phyloP scores from a whole-genome alignment of 257 asterid species.

The Rauvolfia tetraphylla region DNA sequence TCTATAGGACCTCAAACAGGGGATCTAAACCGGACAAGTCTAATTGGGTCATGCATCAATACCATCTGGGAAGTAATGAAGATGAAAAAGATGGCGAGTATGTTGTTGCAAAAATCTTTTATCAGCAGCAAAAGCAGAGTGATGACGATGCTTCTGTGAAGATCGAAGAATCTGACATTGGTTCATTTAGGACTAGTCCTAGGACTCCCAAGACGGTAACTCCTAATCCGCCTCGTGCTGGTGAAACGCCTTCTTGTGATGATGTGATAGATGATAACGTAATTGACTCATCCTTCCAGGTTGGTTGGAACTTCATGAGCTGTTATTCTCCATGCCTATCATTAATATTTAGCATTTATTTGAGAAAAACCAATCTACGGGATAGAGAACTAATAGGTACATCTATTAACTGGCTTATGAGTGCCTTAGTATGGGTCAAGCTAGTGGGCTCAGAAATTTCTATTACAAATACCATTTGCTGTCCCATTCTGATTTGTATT shows the following conservation, averaged over 20 bases:
- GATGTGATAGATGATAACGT: conserved; percentile 28
- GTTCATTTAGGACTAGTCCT: conserved; percentile 40
- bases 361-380: not conserved
- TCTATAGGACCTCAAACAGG: conserved; percentile 45
- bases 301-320: conserved; percentile 23
- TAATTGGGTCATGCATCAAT: conserved; percentile 95
- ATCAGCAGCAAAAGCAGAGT: conserved; percentile 58
- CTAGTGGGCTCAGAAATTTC: not conserved
- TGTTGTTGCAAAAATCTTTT: conserved; percentile 70
- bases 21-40: conserved; percentile 62
- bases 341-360: not conserved
- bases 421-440: too few species aligned
- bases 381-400: too few species aligned
- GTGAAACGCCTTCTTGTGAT: conserved; percentile 47
- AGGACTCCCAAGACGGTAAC: conserved; percentile 61
- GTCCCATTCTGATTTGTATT: not conserved
- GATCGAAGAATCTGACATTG: conserved; percentile 43
- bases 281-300: conserved; percentile 40
- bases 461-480: not conserved
- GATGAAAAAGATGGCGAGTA: conserved; percentile 68
- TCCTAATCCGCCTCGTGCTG: conserved; percentile 60
- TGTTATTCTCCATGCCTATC: not conserved
- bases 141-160: conserved; percentile 23
- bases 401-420: too few species aligned
- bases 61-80: conserved; percentile 66